Base-by-base conservation (phyloP, 768 basidiomycete genomes). In the Trametes sanguinea region DNA sequence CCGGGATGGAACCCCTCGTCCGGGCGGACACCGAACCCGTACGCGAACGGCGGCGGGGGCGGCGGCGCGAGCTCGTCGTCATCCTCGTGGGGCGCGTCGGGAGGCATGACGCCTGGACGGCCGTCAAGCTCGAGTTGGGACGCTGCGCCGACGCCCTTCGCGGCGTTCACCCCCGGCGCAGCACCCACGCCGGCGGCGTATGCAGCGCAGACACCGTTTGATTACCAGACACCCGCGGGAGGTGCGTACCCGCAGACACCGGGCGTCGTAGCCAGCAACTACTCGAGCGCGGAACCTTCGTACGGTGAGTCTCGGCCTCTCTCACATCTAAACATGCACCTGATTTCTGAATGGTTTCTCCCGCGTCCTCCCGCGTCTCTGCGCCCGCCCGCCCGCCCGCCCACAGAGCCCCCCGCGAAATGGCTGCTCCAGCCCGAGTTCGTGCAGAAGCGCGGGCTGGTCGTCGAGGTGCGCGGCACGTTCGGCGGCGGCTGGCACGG, bases 1-100 rank as follows among this genome's bases (percentile, higher is more conserved):
- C 82, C 83, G 0, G 81, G 82, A 32, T 83, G 81, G 80, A 78
- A 75, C 62, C 74, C 76, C 3, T 75, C 76, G 1, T 74, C 79
- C 2, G 22, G 22, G 22, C 75, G 79, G 30, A 85, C 85, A 2
- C 85, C 84, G 10, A 80, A 78, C 63, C 74, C 80, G 5, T 76
- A 79, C 64, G 73, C 73, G 22, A 22, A 22, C 22, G 22, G 22
- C 30, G 58, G 59, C 43, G 71, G 53, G 30, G 54, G 64, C 22
- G 22, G 22, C 22, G 22, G 22, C 22, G 22, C 22, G 22, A 22
- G 22, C 22, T 22, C 22, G 22, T 22, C 22, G 11, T 51, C 56
- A 37, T 43, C 65, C n/a, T 44, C 65, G 37, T 67, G 69, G 65
- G 57, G 63, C 59, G 55, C 63, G 54, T 22, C 22, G 22, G 37